Evolutionary conservation across 78 protist species (phyloP).

Genomic region (Dictyostelium purpureum): DNA sequence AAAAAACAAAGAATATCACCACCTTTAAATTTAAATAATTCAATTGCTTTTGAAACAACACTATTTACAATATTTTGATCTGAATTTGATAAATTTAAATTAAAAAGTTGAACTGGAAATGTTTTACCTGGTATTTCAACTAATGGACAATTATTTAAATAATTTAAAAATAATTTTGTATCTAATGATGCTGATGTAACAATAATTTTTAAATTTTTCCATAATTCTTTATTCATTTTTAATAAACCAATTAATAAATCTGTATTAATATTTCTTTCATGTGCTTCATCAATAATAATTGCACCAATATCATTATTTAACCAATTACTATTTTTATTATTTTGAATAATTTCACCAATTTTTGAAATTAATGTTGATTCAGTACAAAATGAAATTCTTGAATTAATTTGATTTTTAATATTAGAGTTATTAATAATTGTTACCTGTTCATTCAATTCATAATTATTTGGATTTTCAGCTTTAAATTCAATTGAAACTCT

Average conservation of each 20-base stretch:
- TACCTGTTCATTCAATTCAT: neutral
- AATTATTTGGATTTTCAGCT: conserved; percentile 8
- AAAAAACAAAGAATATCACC: conserved; percentile 96
- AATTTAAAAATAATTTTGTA: conserved; percentile 73
- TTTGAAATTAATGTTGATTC: conserved; percentile 97
- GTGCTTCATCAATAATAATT: conserved; percentile 97
- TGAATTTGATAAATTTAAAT: conserved; percentile 92
- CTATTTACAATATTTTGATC: conserved; percentile 96
- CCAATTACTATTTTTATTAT: neutral
- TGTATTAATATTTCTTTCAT: conserved; percentile 91
- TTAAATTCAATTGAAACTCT: conserved; percentile 90
- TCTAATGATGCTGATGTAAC: conserved; percentile 96
- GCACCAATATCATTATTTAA: conserved; percentile 63
- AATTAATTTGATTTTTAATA: conserved; percentile 84
- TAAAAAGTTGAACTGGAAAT: conserved; percentile 69
- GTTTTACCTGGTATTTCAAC: conserved; percentile 65
- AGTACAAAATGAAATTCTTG: conserved; percentile 90
- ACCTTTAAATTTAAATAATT: conserved; percentile 94
- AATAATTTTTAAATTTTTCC: conserved; percentile 84
- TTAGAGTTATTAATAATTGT: neutral
- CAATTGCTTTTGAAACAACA: conserved; percentile 91
- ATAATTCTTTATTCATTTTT: conserved; percentile 17
- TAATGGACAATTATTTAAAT: conserved; percentile 60
- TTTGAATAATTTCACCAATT: conserved; percentile 88
- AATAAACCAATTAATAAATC: conserved; percentile 85